Conservation (phyloP, 345 rosid species). For the Hibiscus tridactylites region DNA sequence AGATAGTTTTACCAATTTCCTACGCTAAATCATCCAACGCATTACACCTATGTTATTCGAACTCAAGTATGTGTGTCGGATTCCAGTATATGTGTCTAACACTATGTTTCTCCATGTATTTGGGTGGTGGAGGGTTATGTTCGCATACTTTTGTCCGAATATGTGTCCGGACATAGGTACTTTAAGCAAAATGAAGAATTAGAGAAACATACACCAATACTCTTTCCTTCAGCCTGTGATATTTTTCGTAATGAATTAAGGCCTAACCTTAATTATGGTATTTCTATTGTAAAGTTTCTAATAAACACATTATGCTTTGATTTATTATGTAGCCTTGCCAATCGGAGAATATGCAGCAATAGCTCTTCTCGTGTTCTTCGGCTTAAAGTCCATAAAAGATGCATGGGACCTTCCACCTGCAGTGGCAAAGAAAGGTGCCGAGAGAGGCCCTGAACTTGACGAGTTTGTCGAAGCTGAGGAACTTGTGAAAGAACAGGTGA, state of each 20-base stretch:
- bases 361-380: constrained; percentile 82
- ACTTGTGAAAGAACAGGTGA: constrained; percentile 83
- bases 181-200: not conserved
- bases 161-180: not conserved
- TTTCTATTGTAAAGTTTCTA: not conserved
- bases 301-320: constrained; percentile 14
- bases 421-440: constrained; percentile 41
- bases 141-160: too few relatives aligned
- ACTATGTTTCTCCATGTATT: too few relatives aligned
- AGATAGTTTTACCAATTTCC: too few relatives aligned
- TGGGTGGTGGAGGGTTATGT: too few relatives aligned
- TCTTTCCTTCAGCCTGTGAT: not conserved
- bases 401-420: constrained; percentile 85
- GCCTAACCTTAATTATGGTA: not conserved
- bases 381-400: constrained; percentile 91
- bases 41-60: too few relatives aligned
- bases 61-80: not conserved
- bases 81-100: not conserved
- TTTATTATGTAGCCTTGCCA: constrained; percentile 61
- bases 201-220: not conserved
- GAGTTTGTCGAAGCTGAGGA: constrained; percentile 90
- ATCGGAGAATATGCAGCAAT: constrained; percentile 97
- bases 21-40: too few relatives aligned
- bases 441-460: constrained; percentile 55
- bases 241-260: not conserved